phyloP scores from a whole-genome alignment of 192 early-diverging fungal genomes.

The Thoreauomyces humboldtii region DNA sequence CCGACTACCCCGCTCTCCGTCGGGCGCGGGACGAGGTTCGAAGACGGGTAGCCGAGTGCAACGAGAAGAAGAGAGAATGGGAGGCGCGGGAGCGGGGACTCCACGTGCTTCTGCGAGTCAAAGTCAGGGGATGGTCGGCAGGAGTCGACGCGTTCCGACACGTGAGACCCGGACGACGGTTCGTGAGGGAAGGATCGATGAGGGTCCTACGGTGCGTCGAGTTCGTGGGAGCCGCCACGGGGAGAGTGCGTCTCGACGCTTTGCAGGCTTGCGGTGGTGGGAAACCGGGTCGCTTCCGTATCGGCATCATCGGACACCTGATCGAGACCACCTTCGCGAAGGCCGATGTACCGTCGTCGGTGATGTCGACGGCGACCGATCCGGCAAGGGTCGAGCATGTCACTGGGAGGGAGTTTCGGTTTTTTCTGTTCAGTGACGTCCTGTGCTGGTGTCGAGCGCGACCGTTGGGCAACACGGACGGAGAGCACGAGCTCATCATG shows the following conservation, averaged over 20 bases:
- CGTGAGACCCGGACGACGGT: slow-evolving; percentile 24
- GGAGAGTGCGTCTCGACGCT: slow-evolving; percentile 4
- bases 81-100: slow-evolving; percentile 45
- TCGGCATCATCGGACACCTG: slow-evolving; percentile 16
- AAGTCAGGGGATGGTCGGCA: slow-evolving; percentile 14
- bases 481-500: slow-evolving; percentile 19
- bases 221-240: slow-evolving; percentile 16
- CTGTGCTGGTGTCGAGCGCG: slow-evolving; percentile 44
- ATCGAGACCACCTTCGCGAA: slow-evolving; percentile 25
- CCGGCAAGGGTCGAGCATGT: slow-evolving; percentile 4
- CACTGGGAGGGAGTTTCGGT: slow-evolving; percentile 33
- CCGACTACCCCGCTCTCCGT: slow-evolving; percentile 72
- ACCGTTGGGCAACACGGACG: slow-evolving; percentile 4
- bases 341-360: not conserved
- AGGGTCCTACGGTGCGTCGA: slow-evolving; percentile 42
- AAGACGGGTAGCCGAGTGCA: slow-evolving; percentile 71
- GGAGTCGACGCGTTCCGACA: slow-evolving; percentile 8
- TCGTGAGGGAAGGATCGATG: slow-evolving; percentile 28
- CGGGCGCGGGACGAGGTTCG: slow-evolving; percentile 71
- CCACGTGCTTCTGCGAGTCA: slow-evolving; percentile 25
- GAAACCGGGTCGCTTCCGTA: slow-evolving; percentile 25
- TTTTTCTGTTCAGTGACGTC: slow-evolving; percentile 47
- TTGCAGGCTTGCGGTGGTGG: slow-evolving; percentile 17
- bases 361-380: not conserved
- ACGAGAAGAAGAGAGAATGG: slow-evolving; percentile 79